Evolutionary conservation across 1,139 yeast species (phyloP).

Genomic region (Arxiozyma slooffiae): DNA sequence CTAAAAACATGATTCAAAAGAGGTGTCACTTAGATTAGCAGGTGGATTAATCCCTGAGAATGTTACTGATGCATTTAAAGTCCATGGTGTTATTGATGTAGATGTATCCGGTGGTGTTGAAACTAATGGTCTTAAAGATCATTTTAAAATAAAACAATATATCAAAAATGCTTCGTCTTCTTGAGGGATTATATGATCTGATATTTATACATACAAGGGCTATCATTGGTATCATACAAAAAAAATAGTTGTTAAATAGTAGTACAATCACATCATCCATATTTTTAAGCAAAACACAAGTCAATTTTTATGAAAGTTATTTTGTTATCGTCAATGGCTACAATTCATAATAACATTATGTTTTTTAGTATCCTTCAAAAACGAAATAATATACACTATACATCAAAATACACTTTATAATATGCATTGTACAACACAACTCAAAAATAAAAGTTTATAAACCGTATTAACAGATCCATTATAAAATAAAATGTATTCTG

Average conservation of each 20-base stretch:
- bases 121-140: slow-evolving; percentile 62
- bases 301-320: too few species aligned
- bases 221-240: not conserved
- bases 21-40: slow-evolving; percentile 55
- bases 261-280: not conserved
- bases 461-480: not conserved
- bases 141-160: slow-evolving; percentile 48
- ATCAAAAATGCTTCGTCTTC: not conserved
- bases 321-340: not conserved
- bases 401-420: not conserved
- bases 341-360: not conserved
- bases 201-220: not conserved
- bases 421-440: not conserved
- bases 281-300: not conserved
- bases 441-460: too few species aligned
- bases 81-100: slow-evolving; percentile 61
- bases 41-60: slow-evolving; percentile 82
- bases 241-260: not conserved
- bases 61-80: slow-evolving; percentile 42
- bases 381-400: not conserved
- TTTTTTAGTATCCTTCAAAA: too few species aligned
- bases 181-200: not conserved
- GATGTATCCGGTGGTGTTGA: slow-evolving; percentile 97
- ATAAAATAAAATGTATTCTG: too few species aligned
- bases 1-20: slow-evolving; percentile 13